Evolutionary conservation across 1,284 basidiomycete genomes (phyloP).

Genomic region (Ceratobasidium sp.): DNA sequence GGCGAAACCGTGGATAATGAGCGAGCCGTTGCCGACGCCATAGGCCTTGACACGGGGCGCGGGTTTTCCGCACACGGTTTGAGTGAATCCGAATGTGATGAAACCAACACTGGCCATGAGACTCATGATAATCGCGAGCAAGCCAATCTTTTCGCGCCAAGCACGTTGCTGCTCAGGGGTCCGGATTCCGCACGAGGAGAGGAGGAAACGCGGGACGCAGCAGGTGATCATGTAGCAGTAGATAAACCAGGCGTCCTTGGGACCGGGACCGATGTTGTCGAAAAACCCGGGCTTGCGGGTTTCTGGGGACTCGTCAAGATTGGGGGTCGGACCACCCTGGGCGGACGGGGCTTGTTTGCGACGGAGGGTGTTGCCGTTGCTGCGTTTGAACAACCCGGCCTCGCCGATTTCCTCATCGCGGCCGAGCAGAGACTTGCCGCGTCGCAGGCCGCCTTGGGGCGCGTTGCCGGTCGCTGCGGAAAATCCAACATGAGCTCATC

Average conservation of each 20-base stretch:
- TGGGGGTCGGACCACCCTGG: conserved; percentile 54
- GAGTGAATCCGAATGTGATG: conserved; percentile 99
- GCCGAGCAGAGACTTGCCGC: conserved; percentile 88
- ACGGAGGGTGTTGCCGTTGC: conserved; percentile 77
- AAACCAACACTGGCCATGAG: conserved; percentile 97
- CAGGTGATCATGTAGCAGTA: conserved; percentile 92
- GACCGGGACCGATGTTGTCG: conserved; percentile 82
- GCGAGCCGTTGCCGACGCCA: conserved; percentile 80
- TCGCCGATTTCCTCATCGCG: conserved; percentile 91
- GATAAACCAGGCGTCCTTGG: conserved; percentile 94
- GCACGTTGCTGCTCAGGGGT: conserved; percentile 95
- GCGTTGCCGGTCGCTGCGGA: conserved; percentile 82
- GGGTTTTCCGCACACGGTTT: conserved; percentile 90
- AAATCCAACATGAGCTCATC: conserved; percentile 31
- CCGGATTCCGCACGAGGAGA: conserved; percentile 79
- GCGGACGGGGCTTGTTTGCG: conserved; percentile 66
- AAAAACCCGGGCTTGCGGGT: conserved; percentile 71
- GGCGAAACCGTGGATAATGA: conserved; percentile 93
- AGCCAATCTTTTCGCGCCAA: conserved; percentile 98
- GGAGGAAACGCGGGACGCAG: conserved; percentile 81
- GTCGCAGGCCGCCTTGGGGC: conserved; percentile 76
- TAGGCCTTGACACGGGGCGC: conserved; percentile 85
- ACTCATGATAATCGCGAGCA: conserved; percentile 81
- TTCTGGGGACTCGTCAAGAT: conserved; percentile 58
- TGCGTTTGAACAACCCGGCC: conserved; percentile 80